Evolutionary conservation across 2,329 filamentous ascomycete genomes (phyloP).

Genomic region (Pezicula radicicola): DNA sequence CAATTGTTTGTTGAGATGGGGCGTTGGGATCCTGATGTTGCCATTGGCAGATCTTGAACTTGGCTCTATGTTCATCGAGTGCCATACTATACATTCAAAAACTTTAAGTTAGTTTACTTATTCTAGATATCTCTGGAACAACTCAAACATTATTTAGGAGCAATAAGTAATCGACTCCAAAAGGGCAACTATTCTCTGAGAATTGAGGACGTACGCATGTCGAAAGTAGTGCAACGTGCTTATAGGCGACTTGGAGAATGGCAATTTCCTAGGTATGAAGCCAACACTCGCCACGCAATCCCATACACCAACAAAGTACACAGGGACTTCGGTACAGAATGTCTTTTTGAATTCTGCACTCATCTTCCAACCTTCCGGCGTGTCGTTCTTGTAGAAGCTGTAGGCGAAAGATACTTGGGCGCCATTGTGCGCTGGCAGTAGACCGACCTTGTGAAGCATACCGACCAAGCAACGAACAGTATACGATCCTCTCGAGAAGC

Average conservation of each 20-base stretch:
- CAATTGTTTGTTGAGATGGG: neutral
- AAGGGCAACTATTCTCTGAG: no score
- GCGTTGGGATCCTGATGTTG: slow-evolving; percentile 26
- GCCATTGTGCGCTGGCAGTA: slow-evolving; percentile 62
- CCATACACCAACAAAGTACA: slow-evolving; percentile 41
- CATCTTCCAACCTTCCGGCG: slow-evolving; percentile 35
- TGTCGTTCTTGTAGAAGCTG: slow-evolving; percentile 40
- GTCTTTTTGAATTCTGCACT: slow-evolving; percentile 39
- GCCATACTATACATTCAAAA: slow-evolving; percentile 25
- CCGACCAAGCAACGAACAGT: slow-evolving; percentile 45
- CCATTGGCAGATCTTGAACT: slow-evolving; percentile 39
- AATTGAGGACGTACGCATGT: slow-evolving; percentile 27
- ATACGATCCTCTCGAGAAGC: slow-evolving; percentile 47
- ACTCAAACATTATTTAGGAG: no score
- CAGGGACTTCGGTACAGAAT: slow-evolving; percentile 38
- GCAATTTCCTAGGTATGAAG: slow-evolving; percentile 35
- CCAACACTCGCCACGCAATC: slow-evolving; percentile 39
- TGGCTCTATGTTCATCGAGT: slow-evolving; percentile 38
- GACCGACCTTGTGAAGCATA: slow-evolving; percentile 40
- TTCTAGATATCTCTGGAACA: no score
- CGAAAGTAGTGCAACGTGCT: slow-evolving; percentile 35
- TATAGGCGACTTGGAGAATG: slow-evolving; percentile 33
- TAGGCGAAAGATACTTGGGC: slow-evolving; percentile 40
- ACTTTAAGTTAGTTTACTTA: no score
- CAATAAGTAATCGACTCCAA: no score